Base-by-base conservation (phyloP, 306 rosid species). In the Cercis canadensis region DNA sequence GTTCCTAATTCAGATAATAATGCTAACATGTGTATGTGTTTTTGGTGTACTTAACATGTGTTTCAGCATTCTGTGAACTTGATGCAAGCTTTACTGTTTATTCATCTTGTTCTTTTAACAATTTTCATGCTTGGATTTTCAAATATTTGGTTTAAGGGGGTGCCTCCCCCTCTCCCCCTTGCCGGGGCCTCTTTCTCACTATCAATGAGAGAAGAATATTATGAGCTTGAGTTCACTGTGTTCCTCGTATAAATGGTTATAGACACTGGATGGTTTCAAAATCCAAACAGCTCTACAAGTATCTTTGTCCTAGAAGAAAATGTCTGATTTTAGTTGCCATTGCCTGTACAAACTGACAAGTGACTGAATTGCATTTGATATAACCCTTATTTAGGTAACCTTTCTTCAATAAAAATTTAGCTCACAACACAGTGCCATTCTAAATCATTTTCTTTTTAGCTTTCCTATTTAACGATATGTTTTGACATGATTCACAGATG, bases 401-500 rank as follows among this genome's bases (percentile, higher is more conserved):
- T 8, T 9, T 7, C 11, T 74, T 16, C 53, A 46, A 14, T 0
- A 45, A 49, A n/a, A 31, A 34, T 8, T 31, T 41, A 4, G 36
- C 51, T 50, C 29, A n/a, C 45, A 43, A 43, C 49, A 24, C 17
- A 29, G 24, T 59, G 3, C 29, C 37, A 57, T 57, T 65, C 19
- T n/a, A 13, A 63, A 31, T 44, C 19, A 19, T 56, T 41, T 21
- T 21, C 8, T 11, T 50, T 36, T 62, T 43, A 36, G 31, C n/a
- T 62, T 61, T 31, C 33, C 3, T 9, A 15, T n/a, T 40, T 67
- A 14, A 11, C 15, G 16, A 60, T 18, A 24, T 62, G 31, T 39
- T 10, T 52, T 59, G 58, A 70, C 62, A 75, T 72, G 69, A 67
- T 71, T 73, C 67, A 18, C 82, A 93, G 98, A 76, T 88, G 96